phyloP scores from a whole-genome alignment of 345 rosid genomes.

The Conringia planisiliqua region DNA sequence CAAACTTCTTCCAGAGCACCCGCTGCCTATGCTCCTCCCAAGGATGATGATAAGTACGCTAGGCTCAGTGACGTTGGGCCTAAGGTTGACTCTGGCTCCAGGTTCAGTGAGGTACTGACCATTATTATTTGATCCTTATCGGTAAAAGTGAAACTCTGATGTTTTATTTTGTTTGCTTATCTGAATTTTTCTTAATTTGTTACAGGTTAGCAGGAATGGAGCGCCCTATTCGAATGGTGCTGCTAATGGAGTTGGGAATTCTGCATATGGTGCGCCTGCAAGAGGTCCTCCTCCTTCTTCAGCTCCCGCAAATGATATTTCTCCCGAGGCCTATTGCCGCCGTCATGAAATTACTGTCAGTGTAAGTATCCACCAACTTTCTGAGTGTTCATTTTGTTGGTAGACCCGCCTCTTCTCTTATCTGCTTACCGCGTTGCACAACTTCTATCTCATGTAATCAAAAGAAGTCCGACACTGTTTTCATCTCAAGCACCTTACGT shows the following conservation, averaged over 20 bases:
- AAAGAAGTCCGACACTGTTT: neutral
- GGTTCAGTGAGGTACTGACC: constrained; percentile 49
- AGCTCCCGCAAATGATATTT: constrained; percentile 38
- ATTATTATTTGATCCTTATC: neutral
- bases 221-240: constrained; percentile 32
- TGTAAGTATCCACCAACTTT: constrained; percentile 45
- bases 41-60: constrained; percentile 49
- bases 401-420: neutral
- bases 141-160: neutral
- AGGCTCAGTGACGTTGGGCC: constrained; percentile 33
- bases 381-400: neutral
- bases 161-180: neutral
- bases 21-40: constrained; percentile 40
- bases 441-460: neutral
- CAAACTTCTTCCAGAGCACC: constrained; percentile 39
- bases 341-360: constrained; percentile 79
- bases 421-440: neutral
- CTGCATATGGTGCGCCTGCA: constrained; percentile 40
- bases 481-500: neutral
- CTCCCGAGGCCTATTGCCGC: constrained; percentile 69
- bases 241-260: constrained; percentile 40
- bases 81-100: constrained; percentile 42
- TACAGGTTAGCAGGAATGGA: constrained; percentile 38
- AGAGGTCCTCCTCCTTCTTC: constrained; percentile 43
- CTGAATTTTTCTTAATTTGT: neutral